A percentile compares a stretch with the other conserved stretches of the same genome.
These are phyloP conservation scores for Solanum neorickii DNA, from an alignment of 257 asterid genomes.

Conservation along the genomic window DNA sequence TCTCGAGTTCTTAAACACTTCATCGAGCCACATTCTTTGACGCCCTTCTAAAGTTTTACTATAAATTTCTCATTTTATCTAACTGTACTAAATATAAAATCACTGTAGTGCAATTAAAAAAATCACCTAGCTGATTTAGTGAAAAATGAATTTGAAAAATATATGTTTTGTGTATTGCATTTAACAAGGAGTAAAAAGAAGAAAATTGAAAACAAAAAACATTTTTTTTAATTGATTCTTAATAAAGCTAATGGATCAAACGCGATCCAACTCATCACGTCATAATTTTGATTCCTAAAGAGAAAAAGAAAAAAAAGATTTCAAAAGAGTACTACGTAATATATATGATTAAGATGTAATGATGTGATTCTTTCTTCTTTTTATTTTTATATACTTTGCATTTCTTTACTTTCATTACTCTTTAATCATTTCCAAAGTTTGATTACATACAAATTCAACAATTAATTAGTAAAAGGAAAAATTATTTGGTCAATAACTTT, in stretches of 20 bases:
- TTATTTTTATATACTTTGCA: neutral
- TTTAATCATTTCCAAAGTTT: neutral
- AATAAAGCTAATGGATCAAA: neutral
- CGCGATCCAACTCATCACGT: neutral
- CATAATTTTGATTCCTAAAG: neutral
- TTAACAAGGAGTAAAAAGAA: neutral
- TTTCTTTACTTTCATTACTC: neutral
- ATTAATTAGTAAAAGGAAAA: no score
- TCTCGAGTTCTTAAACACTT: neutral
- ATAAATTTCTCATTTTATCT: neutral
- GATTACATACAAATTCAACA: neutral
- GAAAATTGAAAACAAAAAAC: neutral
- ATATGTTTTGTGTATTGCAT: neutral
- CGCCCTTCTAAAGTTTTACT: neutral
- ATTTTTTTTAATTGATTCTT: neutral
- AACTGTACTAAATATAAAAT: neutral
- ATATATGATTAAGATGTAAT: neutral
- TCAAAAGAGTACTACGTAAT: neutral
- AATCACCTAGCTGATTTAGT: no score
- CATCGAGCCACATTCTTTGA: no score
- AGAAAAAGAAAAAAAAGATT: neutral
- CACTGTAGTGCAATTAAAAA: no score
- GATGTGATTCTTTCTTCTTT: neutral
- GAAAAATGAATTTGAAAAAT: no score
- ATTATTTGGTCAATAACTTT: no score